A percentile compares a stretch with the other conserved stretches of the same genome.
Conservation (phyloP, 2,329 filamentous ascomycete species). For the Pseudopyricularia cyperi region DNA sequence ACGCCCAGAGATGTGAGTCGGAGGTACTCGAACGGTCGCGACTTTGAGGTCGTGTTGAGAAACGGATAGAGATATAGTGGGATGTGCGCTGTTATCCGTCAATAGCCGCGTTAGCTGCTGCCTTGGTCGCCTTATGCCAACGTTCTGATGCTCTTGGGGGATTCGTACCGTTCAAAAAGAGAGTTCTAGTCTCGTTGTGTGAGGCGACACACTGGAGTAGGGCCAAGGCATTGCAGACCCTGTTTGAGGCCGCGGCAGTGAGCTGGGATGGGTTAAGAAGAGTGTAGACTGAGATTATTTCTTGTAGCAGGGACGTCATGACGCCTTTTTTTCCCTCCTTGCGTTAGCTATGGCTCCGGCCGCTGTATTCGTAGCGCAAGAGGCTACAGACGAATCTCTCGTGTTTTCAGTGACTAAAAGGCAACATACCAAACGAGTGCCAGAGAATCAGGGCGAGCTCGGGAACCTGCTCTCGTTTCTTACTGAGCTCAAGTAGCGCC, state of each 20-base stretch:
- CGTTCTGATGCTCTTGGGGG: not conserved
- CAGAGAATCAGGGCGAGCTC: constrained; percentile 92
- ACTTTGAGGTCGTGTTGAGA: constrained; percentile 97
- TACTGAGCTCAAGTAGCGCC: constrained; percentile 87
- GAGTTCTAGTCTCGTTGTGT: constrained; percentile 86
- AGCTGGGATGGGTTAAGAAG: constrained; percentile 93
- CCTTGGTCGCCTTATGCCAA: constrained; percentile 7
- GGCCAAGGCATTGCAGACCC: constrained; percentile 93
- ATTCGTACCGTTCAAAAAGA: constrained; percentile 80
- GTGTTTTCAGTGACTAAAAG: not conserved
- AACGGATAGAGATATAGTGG: constrained; percentile 97
- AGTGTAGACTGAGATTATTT: constrained; percentile 98
- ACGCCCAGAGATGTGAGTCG: constrained; percentile 91
- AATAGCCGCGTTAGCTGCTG: not conserved
- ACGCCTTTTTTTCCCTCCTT: constrained; percentile 56
- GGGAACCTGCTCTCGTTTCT: constrained; percentile 96
- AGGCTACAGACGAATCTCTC: no score
- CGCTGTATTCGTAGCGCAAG: no score
- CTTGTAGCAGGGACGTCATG: constrained; percentile 93
- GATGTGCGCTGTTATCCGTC: constrained; percentile 60
- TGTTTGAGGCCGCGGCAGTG: constrained; percentile 91
- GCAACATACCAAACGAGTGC: constrained; percentile 83
- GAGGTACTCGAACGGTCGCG: constrained; percentile 91
- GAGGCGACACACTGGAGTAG: constrained; percentile 94
- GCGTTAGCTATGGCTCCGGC: no score